These are phyloP conservation scores for Penicillium malachiteum DNA, from an alignment of 495 filamentous ascomycete genomes.

Conservation along the genomic window DNA sequence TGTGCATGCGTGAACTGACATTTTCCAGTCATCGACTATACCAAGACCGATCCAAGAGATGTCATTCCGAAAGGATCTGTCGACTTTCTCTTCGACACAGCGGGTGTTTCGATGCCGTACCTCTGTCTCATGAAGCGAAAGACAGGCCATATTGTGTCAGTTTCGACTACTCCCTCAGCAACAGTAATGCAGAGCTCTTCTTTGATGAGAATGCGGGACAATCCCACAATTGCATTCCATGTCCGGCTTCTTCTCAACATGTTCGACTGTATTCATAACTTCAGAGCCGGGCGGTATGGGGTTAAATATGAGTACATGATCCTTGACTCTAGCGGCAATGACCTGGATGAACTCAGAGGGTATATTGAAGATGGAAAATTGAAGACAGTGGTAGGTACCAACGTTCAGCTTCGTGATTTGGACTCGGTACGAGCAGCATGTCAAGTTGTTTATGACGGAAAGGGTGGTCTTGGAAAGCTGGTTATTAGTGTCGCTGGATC, in stretches of 20 bases:
- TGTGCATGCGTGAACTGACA: not conserved
- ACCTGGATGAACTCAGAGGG: slow-evolving; percentile 41
- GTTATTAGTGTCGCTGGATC: slow-evolving; percentile 30
- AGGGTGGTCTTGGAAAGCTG: slow-evolving; percentile 57
- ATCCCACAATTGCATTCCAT: slow-evolving; percentile 28
- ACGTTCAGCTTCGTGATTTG: slow-evolving; percentile 45
- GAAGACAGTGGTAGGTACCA: slow-evolving; percentile 42
- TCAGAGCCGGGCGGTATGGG: slow-evolving; percentile 34
- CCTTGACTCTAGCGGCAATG: slow-evolving; percentile 34
- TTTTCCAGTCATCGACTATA: slow-evolving; percentile 50
- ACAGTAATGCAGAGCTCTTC: slow-evolving; percentile 12
- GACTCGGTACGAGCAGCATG: slow-evolving; percentile 44
- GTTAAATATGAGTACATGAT: slow-evolving; percentile 41
- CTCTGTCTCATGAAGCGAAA: slow-evolving; percentile 37
- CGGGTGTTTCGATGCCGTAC: slow-evolving; percentile 25
- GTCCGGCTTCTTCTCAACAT: slow-evolving; percentile 32
- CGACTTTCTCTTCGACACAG: slow-evolving; percentile 55
- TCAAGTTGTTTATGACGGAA: slow-evolving; percentile 45
- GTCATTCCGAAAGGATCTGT: slow-evolving; percentile 42
- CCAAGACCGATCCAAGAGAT: slow-evolving; percentile 36
- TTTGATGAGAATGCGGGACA: slow-evolving; percentile 24
- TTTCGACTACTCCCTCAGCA: slow-evolving; percentile 39
- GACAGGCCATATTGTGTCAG: slow-evolving; percentile 13
- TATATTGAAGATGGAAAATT: slow-evolving; percentile 47
- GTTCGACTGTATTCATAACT: slow-evolving; percentile 32